Evolutionary conservation across 2,329 filamentous ascomycete species (phyloP), one percentile per base, ranked within the genome.

Genomic region (Hypoxylon sp.): DNA sequence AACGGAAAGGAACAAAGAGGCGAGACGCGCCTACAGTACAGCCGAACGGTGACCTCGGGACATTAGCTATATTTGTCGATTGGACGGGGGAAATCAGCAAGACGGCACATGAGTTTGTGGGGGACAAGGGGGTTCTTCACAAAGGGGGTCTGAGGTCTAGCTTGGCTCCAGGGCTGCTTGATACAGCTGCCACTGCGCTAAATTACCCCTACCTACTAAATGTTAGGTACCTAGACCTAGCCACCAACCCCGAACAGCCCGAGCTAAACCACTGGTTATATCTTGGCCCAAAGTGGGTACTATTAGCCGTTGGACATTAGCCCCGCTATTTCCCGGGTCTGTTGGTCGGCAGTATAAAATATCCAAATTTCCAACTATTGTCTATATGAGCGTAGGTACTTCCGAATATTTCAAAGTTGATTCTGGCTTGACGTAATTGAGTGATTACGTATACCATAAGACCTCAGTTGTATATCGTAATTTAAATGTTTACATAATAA

Each of bases 101-200:
- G 55, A 68, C 68, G 68, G 68, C 68, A n/a, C n/a, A n/a, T n/a
- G n/a, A 70, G 68, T 70, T 70, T 66, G 43, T 69, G 60, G 64
- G 60, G 67, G 60, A 62, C 56, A 55, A 49, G 63, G 63, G 59
- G 17, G 13, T 36, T 21, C 9, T 19, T 14, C 30, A 23, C 19
- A 48, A 48, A 32, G 21, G n/a, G 25, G 28, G 28, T 30, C 28
- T 7, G 23, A 36, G 14, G 9, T 14, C 19, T 23, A 50, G 28
- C 17, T 43, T 7, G 14, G n/a, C 3, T 38, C n/a, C n/a, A n/a
- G n/a, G n/a, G n/a, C 23, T 23, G 5, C 23, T 23, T 23, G 23
- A 41, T 17, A 6, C 28, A 6, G 28, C 28, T 30, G 28, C 28
- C 9, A 6, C 28, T 30, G 28, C n/a, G 38, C 38, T 21, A 43